phyloP scores from a whole-genome alignment of 2,329 filamentous ascomycete species.

The Monosporascus sp. region DNA sequence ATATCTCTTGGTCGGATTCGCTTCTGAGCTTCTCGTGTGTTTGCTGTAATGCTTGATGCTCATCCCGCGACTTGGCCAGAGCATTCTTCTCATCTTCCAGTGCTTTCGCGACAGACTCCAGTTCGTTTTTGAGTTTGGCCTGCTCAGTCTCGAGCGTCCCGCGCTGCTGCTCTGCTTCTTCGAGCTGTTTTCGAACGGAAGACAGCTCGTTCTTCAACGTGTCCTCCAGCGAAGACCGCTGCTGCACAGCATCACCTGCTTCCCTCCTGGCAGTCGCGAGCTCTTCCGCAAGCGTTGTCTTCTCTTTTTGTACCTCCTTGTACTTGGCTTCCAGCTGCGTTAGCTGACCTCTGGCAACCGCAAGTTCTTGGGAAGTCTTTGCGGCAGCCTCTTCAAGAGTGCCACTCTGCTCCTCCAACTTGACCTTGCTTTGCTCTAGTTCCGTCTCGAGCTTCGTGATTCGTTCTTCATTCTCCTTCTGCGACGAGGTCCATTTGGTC shows the following conservation, averaged over 20 bases:
- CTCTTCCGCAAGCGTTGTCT: slow-evolving; percentile 23
- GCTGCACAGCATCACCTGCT: slow-evolving; percentile 29
- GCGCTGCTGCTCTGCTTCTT: slow-evolving; percentile 28
- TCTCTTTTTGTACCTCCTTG: slow-evolving; percentile 15
- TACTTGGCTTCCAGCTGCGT: slow-evolving; percentile 19
- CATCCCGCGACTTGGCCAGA: slow-evolving; percentile 13
- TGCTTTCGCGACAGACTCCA: slow-evolving; percentile 16
- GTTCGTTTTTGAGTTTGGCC: slow-evolving; percentile 18
- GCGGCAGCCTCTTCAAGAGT: slow-evolving; percentile 16
- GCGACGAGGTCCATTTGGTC: slow-evolving; percentile 22
- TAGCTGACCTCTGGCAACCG: slow-evolving; percentile 16
- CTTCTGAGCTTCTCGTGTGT: not conserved
- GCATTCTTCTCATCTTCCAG: slow-evolving; percentile 17
- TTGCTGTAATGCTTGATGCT: slow-evolving; percentile 13
- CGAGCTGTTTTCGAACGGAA: slow-evolving; percentile 29
- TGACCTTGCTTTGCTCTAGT: slow-evolving; percentile 23
- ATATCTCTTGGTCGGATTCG: not conserved
- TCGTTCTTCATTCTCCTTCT: slow-evolving; percentile 28
- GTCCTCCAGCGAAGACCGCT: slow-evolving; percentile 28
- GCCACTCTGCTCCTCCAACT: slow-evolving; percentile 18
- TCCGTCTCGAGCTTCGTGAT: slow-evolving; percentile 31
- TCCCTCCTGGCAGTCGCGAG: slow-evolving; percentile 29
- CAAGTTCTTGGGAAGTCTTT: slow-evolving; percentile 14
- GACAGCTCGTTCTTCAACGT: slow-evolving; percentile 28
- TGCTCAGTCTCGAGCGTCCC: slow-evolving; percentile 24